phyloP scores from a whole-genome alignment of 75 land plant species.

The Larix kaempferi region DNA sequence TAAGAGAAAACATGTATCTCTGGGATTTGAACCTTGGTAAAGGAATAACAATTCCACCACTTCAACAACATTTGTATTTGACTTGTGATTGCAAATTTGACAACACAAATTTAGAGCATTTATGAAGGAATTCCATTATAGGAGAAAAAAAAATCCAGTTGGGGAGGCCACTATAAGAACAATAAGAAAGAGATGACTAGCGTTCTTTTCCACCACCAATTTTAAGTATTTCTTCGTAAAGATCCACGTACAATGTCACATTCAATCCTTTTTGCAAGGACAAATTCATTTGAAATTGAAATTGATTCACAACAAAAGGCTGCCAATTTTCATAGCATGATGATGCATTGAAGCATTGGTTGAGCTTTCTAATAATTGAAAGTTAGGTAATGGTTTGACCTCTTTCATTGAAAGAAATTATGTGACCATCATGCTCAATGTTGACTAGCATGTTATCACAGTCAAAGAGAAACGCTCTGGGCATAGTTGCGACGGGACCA shows the following conservation, averaged over 20 bases:
- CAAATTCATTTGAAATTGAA: too few relatives aligned
- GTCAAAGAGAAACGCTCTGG: constrained; percentile 83
- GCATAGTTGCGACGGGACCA: constrained; percentile 23
- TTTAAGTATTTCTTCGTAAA: constrained; percentile 92
- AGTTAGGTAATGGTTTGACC: constrained; percentile 18
- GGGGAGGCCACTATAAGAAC: not conserved
- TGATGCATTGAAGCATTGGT: not conserved
- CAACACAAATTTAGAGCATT: too few relatives aligned
- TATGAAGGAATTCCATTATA: not conserved
- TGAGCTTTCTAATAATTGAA: not conserved
- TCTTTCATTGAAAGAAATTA: constrained; percentile 92
- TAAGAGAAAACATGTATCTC: too few relatives aligned
- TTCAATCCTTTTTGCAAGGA: constrained; percentile 65
- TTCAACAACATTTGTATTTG: too few relatives aligned
- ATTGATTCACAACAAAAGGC: too few relatives aligned
- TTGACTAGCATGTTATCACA: constrained; percentile 97
- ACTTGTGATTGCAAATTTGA: too few relatives aligned
- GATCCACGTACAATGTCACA: constrained; percentile 84
- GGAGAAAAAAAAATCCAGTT: not conserved
- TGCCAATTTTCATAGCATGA: too few relatives aligned
- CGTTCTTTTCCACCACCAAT: constrained; percentile 98
- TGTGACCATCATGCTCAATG: constrained; percentile 91
- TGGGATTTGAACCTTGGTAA: too few relatives aligned
- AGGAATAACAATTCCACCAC: too few relatives aligned
- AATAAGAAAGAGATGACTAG: constrained; percentile 15